These are phyloP conservation scores for Fusarium devonianum DNA, from an alignment of 2,329 filamentous ascomycete genomes.

Conservation along the genomic window DNA sequence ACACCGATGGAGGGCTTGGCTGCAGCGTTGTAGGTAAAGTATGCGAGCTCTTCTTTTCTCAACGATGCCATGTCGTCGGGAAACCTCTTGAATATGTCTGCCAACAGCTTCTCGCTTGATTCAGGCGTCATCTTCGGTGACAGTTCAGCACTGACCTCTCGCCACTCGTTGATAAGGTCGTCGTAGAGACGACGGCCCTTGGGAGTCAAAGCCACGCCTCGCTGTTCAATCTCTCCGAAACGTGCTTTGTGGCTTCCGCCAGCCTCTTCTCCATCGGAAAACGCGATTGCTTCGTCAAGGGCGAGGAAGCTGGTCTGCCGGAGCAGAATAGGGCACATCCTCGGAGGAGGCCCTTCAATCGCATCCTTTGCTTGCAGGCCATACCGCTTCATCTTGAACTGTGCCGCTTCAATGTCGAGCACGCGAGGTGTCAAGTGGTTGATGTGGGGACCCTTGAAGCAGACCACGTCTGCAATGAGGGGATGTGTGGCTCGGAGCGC, in stretches of 20 bases:
- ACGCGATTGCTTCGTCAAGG: constrained; percentile 54
- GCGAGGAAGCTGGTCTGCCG: constrained; percentile 62
- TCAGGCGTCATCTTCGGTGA: background rate
- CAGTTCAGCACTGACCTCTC: background rate
- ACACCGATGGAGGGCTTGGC: constrained; percentile 19
- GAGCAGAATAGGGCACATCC: constrained; percentile 55
- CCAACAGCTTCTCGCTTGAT: constrained; percentile 27
- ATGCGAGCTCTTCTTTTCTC: constrained; percentile 47
- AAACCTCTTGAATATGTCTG: constrained; percentile 43
- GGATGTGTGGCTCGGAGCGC: constrained; percentile 39
- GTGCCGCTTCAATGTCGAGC: constrained; percentile 8
- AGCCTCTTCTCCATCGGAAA: constrained; percentile 31
- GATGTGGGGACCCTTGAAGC: constrained; percentile 39
- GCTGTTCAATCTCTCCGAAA: constrained; percentile 60
- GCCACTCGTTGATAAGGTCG: constrained; percentile 42
- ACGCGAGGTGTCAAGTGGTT: constrained; percentile 16
- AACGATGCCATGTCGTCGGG: constrained; percentile 51
- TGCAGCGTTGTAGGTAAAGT: constrained; percentile 43
- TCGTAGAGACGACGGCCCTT: constrained; percentile 56
- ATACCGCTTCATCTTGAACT: background rate
- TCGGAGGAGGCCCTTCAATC: constrained; percentile 58
- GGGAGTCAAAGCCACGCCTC: constrained; percentile 56
- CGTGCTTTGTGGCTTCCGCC: constrained; percentile 48
- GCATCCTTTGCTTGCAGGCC: constrained; percentile 39
- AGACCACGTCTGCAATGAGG: constrained; percentile 56